phyloP scores from a whole-genome alignment of 495 filamentous ascomycete species.

The Penicillium longicatenatum region DNA sequence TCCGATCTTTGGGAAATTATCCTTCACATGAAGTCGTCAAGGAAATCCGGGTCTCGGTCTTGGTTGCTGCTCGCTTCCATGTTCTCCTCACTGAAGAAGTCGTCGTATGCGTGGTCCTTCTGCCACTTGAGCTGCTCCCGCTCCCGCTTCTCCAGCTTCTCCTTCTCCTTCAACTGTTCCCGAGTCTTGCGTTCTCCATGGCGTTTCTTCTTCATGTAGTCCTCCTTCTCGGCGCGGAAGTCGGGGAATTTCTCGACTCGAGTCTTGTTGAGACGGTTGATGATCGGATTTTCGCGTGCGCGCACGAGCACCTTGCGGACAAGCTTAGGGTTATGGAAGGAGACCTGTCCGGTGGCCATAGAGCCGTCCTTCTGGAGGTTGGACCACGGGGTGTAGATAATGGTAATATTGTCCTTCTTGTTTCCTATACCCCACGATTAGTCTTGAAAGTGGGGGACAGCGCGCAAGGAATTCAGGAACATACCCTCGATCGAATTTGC shows the following conservation, averaged over 20 bases:
- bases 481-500: slow-evolving; percentile 96
- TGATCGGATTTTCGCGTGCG: slow-evolving; percentile 78
- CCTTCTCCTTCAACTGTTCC: slow-evolving; percentile 77
- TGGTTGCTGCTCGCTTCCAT: slow-evolving; percentile 50
- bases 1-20: not conserved
- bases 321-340: slow-evolving; percentile 85
- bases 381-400: slow-evolving; percentile 98
- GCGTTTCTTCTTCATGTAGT: slow-evolving; percentile 65
- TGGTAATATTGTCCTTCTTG: slow-evolving; percentile 95
- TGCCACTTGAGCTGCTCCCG: slow-evolving; percentile 86
- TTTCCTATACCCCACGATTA: slow-evolving; percentile 60
- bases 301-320: slow-evolving; percentile 79
- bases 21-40: slow-evolving; percentile 58
- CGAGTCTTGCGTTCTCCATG: slow-evolving; percentile 66
- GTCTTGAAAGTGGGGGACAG: not conserved
- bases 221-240: slow-evolving; percentile 76
- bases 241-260: slow-evolving; percentile 84
- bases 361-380: slow-evolving; percentile 95
- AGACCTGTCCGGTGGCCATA: slow-evolving; percentile 94
- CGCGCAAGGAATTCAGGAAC: not conserved
- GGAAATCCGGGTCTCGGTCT: slow-evolving; percentile 50
- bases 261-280: slow-evolving; percentile 98
- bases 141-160: slow-evolving; percentile 76
- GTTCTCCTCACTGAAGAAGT: slow-evolving; percentile 54
- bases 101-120: slow-evolving; percentile 94